These are phyloP conservation scores for Termitomyces sp. DNA, from an alignment of 768 basidiomycete genomes.

Conservation along the genomic window DNA sequence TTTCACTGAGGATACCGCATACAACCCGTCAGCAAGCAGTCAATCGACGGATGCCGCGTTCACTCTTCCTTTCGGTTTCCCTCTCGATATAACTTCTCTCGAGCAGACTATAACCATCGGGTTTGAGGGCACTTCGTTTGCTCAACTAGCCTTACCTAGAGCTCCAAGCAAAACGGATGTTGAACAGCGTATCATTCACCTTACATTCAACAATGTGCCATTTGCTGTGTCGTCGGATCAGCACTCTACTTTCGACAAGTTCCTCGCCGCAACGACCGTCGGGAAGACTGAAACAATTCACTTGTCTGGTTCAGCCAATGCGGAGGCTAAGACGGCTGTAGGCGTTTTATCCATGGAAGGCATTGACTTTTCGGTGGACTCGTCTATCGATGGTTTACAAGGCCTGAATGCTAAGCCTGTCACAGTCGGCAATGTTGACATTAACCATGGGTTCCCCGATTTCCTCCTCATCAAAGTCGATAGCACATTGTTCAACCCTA, in stretches of 20 bases:
- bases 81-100: constrained; percentile 60
- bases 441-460: constrained; percentile 62
- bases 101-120: constrained; percentile 57
- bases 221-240: constrained; percentile 50
- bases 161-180: constrained; percentile 59
- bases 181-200: constrained; percentile 53
- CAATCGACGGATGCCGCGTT: constrained; percentile 60
- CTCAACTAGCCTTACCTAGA: constrained; percentile 56
- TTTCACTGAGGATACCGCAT: constrained; percentile 58
- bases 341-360: constrained; percentile 54
- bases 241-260: constrained; percentile 53
- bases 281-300: constrained; percentile 41
- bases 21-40: constrained; percentile 55
- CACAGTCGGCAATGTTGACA: constrained; percentile 55
- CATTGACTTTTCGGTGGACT: constrained; percentile 58
- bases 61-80: constrained; percentile 66
- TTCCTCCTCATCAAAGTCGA: constrained; percentile 66
- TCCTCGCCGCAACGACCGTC: constrained; percentile 58
- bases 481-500: constrained; percentile 63
- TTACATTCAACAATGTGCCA: constrained; percentile 57
- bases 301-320: constrained; percentile 53
- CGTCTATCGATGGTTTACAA: constrained; percentile 59
- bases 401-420: constrained; percentile 59
- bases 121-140: constrained; percentile 51
- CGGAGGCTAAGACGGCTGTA: constrained; percentile 61